Base-by-base conservation (phyloP, 1,284 basidiomycete genomes). In the Microbotryum saponariae region DNA sequence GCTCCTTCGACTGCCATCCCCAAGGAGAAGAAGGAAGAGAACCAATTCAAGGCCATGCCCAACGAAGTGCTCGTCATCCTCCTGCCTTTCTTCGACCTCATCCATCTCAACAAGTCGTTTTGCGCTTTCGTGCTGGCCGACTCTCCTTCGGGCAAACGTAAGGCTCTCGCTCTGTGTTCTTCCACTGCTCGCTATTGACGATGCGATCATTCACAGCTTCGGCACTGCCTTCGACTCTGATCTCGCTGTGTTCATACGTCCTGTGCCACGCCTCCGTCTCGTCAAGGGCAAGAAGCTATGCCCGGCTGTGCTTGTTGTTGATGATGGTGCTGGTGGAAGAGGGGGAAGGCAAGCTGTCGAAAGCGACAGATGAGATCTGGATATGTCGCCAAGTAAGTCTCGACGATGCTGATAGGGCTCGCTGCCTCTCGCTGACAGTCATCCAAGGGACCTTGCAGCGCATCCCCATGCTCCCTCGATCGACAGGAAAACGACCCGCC, bases 321-420 rank as follows among this genome's bases (percentile, higher is more conserved):
- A 50, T 73, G n/a, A 64, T 61, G n/a, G 47, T 72, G 20, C 62
- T 74, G 18, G 66, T 70, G 48, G 72, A 74, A 53, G 71, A 74
- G 46, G 70, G 65, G 45, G 66, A 67, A n/a, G 65, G 65, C 3
- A 62, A 69, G 46, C 56, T 70, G 48, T 56, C 64, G 27, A 12
- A 57, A n/a, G 51, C 48, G 3, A 56, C 25, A 27, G 61, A 64
- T 8, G 51, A 56, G 12, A 58, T 73, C 0, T 37, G 69, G 51
- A 55, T 73, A 23, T 73, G 71, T 58, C 58, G 71, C 37, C 71
- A 73, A 60, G 71, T 72, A 27, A 52, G 66, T 64, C 21, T 4
- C 49, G 27, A 29, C 7, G 4, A 29, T 44, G 27, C 14, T 46
- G 20, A 47, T 18, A 21, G 44, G 29, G 21, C 27, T 45, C 37